Percentiles rank a stretch among this genome's conserved stretches.
Conservation (phyloP, 805 yeast genomes). For the Pichia deserticola region DNA sequence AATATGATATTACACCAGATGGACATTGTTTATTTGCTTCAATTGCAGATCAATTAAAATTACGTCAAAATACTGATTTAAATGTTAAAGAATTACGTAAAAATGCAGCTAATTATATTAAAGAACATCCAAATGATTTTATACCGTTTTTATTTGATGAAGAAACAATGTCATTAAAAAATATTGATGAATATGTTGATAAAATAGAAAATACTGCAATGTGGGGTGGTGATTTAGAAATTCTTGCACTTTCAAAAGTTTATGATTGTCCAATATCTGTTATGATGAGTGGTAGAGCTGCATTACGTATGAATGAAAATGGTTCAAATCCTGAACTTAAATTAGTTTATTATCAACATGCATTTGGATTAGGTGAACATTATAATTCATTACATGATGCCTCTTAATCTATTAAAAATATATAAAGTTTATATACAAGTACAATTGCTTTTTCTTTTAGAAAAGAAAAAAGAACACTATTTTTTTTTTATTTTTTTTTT, state of each 20-base stretch:
- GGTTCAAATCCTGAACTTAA: slow-evolving; percentile 49
- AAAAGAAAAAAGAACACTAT: too few relatives aligned
- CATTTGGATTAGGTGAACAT: slow-evolving; percentile 90
- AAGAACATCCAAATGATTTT: slow-evolving; percentile 58
- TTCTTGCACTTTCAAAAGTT: slow-evolving; percentile 69
- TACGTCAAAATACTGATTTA: slow-evolving; percentile 38
- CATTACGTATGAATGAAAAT: slow-evolving; percentile 54
- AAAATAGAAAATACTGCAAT: slow-evolving; percentile 70
- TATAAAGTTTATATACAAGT: not conserved
- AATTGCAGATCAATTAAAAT: slow-evolving; percentile 63
- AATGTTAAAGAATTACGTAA: slow-evolving; percentile 51
- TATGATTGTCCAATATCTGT: slow-evolving; percentile 70
- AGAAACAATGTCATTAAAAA: slow-evolving; percentile 52
- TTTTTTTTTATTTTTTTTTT: not conserved
- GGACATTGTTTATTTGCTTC: slow-evolving; percentile 93
- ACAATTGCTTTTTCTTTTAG: too few relatives aligned
- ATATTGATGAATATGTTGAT: slow-evolving; percentile 59
- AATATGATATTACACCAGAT: slow-evolving; percentile 75
- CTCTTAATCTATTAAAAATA: not conserved
- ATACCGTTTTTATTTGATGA: slow-evolving; percentile 82
- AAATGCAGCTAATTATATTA: slow-evolving; percentile 60
- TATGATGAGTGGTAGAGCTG: slow-evolving; percentile 68
- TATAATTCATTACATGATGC: slow-evolving; percentile 61
- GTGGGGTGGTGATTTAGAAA: slow-evolving; percentile 97
- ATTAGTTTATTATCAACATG: slow-evolving; percentile 76